Evolutionary conservation across 208 protist genomes (phyloP), one percentile per base, ranked within the genome.

Genomic region (Wallacemonas sp.): DNA sequence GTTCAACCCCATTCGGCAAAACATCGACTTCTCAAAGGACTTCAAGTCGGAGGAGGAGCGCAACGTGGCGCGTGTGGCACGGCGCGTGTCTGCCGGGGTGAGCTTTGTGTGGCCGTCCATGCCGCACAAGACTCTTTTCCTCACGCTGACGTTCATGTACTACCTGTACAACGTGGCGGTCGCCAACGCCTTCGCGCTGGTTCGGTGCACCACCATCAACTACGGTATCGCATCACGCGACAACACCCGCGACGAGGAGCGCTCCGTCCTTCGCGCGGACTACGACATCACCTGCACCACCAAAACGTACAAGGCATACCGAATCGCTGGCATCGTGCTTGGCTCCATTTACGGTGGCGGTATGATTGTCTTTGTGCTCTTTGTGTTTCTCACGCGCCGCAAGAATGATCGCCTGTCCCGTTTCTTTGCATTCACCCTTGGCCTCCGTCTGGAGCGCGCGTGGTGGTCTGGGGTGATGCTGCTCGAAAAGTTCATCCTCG

Each of bases 71-170:
- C 52, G 52, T 25, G 52, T 59, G 29, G 22, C 22, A 29, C 52
- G 32, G 31, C 52, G 31, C 10, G 52, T 41, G 14, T 33, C 52
- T 39, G 33, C 55, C 42, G 31, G 61, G 3, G 31, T 65, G 44
- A 44, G 36, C 22, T 67, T 82, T 23, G 20, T 72, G 55, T 82
- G 77, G 77, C 71, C 77, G 29, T 49, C 61, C 22, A 48, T 73
- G 14, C 45, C 33, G 16, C 64, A 64, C 25, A 73, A 82, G 38
- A 31, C 69, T 10, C 44, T 75, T 20, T 20, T 76, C 20, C 66
- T 70, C 16, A 20, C 55, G 4, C 29, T 74, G 39, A 72, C 62
- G 33, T 73, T 66, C 20, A 55, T 62, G 54, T 44, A 69, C 46
- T 78, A 74, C 49, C 69, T 82, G 38, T 82, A 74, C 66, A 38